A percentile compares a stretch with the other conserved stretches of the same genome.
Evolutionary conservation across 2,329 filamentous ascomycete genomes (phyloP).

Genomic region (Colletotrichum neosansevieriae): DNA sequence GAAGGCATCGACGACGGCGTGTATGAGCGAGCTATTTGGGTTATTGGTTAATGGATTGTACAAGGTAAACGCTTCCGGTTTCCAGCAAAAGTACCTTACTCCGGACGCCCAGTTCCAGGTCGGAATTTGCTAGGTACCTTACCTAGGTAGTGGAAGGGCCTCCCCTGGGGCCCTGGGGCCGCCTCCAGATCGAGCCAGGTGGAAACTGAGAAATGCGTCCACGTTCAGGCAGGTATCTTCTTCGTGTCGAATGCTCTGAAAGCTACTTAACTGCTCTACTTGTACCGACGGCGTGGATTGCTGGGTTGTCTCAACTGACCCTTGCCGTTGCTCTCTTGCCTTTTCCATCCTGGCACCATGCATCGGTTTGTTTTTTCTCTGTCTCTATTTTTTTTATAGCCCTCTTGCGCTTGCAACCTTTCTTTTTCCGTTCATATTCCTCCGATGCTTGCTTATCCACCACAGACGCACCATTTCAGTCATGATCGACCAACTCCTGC

Average conservation of each 20-base stretch:
- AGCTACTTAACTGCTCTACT: neutral
- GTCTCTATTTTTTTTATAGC: neutral
- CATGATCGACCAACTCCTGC: slow-evolving; percentile 15
- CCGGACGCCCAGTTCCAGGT: too few species aligned
- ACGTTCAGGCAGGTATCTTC: neutral
- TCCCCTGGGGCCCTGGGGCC: neutral
- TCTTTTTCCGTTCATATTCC: slow-evolving; percentile 26
- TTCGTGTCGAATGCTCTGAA: neutral
- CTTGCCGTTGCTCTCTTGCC: slow-evolving; percentile 29
- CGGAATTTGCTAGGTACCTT: too few species aligned
- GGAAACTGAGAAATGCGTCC: neutral
- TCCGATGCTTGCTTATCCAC: slow-evolving; percentile 29
- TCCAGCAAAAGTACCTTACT: too few species aligned
- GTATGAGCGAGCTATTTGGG: neutral
- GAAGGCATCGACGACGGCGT: neutral
- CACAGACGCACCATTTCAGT: slow-evolving; percentile 13
- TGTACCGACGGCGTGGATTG: slow-evolving; percentile 35
- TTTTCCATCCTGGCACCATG: slow-evolving; percentile 24
- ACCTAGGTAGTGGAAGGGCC: neutral
- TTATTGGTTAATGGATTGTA: too few species aligned
- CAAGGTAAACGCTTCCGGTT: neutral
- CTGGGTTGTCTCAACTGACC: slow-evolving; percentile 38
- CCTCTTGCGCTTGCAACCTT: slow-evolving; percentile 7
- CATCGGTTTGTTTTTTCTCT: slow-evolving; percentile 2
- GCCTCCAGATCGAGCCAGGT: neutral